These are phyloP conservation scores for Micractinium sp. DNA, from an alignment of 139 green algal genomes.

Conservation along the genomic window DNA sequence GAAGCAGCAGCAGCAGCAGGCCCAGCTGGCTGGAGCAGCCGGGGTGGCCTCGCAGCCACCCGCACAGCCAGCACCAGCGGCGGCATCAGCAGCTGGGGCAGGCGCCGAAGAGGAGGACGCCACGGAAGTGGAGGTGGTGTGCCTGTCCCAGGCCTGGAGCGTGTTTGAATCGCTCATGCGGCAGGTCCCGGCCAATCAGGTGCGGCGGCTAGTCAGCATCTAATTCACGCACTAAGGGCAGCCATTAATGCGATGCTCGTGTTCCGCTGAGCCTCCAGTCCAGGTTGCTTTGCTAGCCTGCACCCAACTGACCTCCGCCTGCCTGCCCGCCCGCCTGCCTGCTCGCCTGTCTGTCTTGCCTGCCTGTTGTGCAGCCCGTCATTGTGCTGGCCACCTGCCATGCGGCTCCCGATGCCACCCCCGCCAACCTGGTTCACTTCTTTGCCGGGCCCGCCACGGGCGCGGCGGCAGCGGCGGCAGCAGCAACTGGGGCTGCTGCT, in stretches of 20 bases:
- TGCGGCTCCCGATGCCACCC: background rate
- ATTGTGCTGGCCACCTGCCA: slow-evolving; percentile 41
- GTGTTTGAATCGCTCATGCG: slow-evolving; percentile 28
- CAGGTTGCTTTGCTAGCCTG: too few species aligned
- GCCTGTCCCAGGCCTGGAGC: slow-evolving; percentile 20
- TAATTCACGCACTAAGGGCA: too few species aligned
- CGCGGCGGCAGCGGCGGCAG: background rate
- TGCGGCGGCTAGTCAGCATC: too few species aligned
- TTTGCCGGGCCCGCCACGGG: background rate
- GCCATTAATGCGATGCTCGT: too few species aligned
- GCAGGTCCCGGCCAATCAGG: slow-evolving; percentile 12
- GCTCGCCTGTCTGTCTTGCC: background rate
- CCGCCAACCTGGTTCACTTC: slow-evolving; percentile 12
- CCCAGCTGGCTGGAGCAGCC: background rate
- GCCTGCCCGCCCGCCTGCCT: background rate
- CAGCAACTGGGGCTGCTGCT: background rate
- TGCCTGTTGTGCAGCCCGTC: background rate
- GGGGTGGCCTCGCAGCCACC: background rate
- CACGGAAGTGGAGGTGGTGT: background rate
- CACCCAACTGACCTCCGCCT: background rate
- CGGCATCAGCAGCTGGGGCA: background rate
- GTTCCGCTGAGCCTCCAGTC: too few species aligned
- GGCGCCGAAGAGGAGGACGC: background rate
- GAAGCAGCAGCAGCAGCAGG: background rate
- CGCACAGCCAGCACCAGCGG: background rate